Evolutionary conservation across 2,329 filamentous ascomycete genomes (phyloP), one percentile per base, ranked within the genome.

Genomic region (Paecilomyces variotii): DNA sequence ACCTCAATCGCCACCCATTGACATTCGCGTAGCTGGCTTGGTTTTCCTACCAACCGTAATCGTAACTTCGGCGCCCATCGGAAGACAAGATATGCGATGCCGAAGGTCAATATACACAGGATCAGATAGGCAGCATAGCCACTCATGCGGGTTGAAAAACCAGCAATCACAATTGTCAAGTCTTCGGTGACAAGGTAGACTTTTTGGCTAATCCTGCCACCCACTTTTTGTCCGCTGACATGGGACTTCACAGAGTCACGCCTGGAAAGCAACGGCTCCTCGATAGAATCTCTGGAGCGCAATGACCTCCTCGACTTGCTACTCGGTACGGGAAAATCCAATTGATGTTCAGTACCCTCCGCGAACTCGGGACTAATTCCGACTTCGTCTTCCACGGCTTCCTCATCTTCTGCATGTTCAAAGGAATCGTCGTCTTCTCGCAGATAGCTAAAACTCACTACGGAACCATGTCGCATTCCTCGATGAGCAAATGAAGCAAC

Each of bases 131-230:
- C 62, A 1, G 82, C 73, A 66, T 86, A 88, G 1, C 94, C 91
- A 12, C 85, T 61, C 3, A 76, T 73, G 62, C 88, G 93, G 2
- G 91, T 97, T 55, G 82, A 85, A 74, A 97, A 99, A 0, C 94
- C 94, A 26, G 93, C 91, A 69, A 97, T 86, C 28, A 92, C 93
- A 66, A 97, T 91, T 0, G 91, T 97, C 63, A 99, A 79, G 72
- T 99, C 94, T 73, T 99, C 94, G 50, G 90, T 96, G 59, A 86
- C 81, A 75, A 99, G 91, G 74, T 97, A 94, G 26, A 97, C 83
- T 76, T 97, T 97, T 73, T 99, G 94, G 67, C 83, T 95, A 28
- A 83, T 80, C 59, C 89, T 85, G 50, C 85, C 84, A 10, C 82
- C 84, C 49, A 78, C 79, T 55, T 82, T 84, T 62, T 78, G 76